These are phyloP conservation scores for Penicillium sp. DNA, from an alignment of 2,329 filamentous ascomycete species.

Conservation along the genomic window DNA sequence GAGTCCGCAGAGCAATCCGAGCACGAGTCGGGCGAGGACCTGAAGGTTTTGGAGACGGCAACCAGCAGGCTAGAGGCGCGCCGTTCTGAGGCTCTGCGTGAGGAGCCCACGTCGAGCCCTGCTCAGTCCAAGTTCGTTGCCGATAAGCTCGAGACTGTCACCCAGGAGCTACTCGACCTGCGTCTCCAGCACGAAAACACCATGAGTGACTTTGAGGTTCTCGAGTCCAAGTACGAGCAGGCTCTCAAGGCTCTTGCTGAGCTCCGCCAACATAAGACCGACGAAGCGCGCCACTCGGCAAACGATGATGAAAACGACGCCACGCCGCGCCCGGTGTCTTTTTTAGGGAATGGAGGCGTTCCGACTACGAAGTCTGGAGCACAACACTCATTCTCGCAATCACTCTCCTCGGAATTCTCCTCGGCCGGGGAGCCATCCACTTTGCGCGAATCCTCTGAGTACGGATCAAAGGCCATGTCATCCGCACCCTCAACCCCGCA, in stretches of 20 bases:
- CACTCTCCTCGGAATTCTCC: conserved; percentile 89
- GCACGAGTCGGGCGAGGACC: conserved; percentile 27
- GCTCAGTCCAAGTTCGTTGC: conserved; percentile 81
- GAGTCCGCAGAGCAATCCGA: conserved; percentile 20
- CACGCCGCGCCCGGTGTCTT: conserved; percentile 64
- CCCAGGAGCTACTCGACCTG: conserved; percentile 85
- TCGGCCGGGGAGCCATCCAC: conserved; percentile 74
- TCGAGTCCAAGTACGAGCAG: conserved; percentile 87
- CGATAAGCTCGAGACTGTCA: conserved; percentile 88
- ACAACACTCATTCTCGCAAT: conserved; percentile 76
- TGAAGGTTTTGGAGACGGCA: conserved; percentile 37
- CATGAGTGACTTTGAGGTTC: conserved; percentile 71
- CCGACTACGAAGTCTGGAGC: conserved; percentile 66
- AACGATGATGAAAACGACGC: conserved; percentile 39
- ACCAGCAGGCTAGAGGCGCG: conserved; percentile 28
- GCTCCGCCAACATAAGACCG: conserved; percentile 72
- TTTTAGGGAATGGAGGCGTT: conserved; percentile 73
- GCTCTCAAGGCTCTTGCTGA: conserved; percentile 76
- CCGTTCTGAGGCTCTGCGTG: conserved; percentile 27
- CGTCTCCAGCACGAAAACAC: conserved; percentile 86
- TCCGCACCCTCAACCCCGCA: conserved; percentile 30
- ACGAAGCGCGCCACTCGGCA: conserved; percentile 67
- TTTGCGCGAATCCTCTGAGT: conserved; percentile 56
- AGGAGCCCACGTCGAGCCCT: conserved; percentile 60
- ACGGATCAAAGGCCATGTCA: conserved; percentile 41